Evolutionary conservation across 2,329 filamentous ascomycete genomes (phyloP), one percentile per base, ranked within the genome.

Genomic region (Aspergillus fischeri): DNA sequence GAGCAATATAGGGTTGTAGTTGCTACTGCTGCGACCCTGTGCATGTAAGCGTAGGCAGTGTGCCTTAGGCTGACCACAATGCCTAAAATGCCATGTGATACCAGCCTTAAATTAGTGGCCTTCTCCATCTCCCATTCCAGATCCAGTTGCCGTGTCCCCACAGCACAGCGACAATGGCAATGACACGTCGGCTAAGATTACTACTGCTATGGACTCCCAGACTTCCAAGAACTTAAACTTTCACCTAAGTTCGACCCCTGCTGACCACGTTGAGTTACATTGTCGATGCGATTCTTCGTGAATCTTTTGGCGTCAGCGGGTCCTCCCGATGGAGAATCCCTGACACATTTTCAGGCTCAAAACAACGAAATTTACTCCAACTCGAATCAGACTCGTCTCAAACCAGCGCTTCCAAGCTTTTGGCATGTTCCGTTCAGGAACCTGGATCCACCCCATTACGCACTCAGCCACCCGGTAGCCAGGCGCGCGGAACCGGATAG

Each of bases 271-370:
- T 38, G 2, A 7, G 14, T 38, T 14, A 17, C n/a, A 4, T 45
- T 20, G 42, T 24, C 42, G 9, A 45, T 24, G n/a, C 17, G 20
- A 20, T 45, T 17, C 42, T 10, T 21, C 42, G n/a, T 10, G 20
- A 45, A 45, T 35, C 49, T 51, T 51, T 55, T 59, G 57, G 60
- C 50, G 56, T 54, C 55, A 51, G 51, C 52, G 42, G n/a, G 24
- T 58, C 44, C 44, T 52, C 58, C 56, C 56, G 61, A 38, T 17
- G 25, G 49, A 10, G n/a, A 20, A 51, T 21, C 49, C 56, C 58
- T 59, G 60, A 44, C 41, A 32, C 56, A 32, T 51, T 56, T 60
- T 51, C 63, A 60, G 58, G 47, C 63, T 63, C 64, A 32, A 61
- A 41, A 58, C n/a, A 3, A 5, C 5, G 2, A 38, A 38, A 38